Conservation (phyloP, 805 yeast genomes). For the Debaryomyces prosopidis region DNA sequence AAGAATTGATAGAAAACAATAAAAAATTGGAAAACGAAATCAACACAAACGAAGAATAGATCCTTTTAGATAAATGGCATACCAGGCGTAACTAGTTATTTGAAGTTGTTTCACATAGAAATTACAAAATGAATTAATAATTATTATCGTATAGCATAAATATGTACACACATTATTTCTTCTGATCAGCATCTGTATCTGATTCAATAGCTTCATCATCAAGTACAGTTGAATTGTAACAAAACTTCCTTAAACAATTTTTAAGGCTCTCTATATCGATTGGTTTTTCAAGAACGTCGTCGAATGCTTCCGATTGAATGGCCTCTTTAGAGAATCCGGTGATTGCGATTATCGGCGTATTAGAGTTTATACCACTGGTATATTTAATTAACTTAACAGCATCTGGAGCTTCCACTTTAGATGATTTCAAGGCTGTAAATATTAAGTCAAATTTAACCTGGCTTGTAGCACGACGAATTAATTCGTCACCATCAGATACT, state of each 20-base stretch:
- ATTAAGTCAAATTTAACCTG: conserved; percentile 83
- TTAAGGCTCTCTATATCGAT: conserved; percentile 24
- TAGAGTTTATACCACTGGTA: conserved; percentile 75
- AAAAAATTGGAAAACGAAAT: background rate
- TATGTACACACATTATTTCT: background rate
- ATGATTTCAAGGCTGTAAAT: conserved; percentile 68
- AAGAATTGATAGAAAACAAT: conserved; percentile 5
- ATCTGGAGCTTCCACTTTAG: conserved; percentile 71
- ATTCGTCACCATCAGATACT: conserved; percentile 77
- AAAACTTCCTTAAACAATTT: conserved; percentile 20
- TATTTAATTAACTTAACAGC: conserved; percentile 72
- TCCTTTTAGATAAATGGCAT: no score
- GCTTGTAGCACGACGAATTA: conserved; percentile 78
- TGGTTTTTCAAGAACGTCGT: conserved; percentile 77
- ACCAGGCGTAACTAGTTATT: no score
- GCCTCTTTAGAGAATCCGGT: conserved; percentile 77
- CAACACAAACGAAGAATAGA: no score
- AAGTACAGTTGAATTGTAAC: conserved; percentile 1
- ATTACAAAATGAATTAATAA: background rate
- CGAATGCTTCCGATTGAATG: conserved; percentile 51
- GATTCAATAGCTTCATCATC: conserved; percentile 30
- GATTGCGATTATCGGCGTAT: conserved; percentile 74
- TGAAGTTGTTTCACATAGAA: background rate
- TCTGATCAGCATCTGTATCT: conserved; percentile 12
- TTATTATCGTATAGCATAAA: background rate